Base-by-base conservation (phyloP, 2,329 filamentous ascomycete genomes). In the Magnaporthiopsis poae region DNA sequence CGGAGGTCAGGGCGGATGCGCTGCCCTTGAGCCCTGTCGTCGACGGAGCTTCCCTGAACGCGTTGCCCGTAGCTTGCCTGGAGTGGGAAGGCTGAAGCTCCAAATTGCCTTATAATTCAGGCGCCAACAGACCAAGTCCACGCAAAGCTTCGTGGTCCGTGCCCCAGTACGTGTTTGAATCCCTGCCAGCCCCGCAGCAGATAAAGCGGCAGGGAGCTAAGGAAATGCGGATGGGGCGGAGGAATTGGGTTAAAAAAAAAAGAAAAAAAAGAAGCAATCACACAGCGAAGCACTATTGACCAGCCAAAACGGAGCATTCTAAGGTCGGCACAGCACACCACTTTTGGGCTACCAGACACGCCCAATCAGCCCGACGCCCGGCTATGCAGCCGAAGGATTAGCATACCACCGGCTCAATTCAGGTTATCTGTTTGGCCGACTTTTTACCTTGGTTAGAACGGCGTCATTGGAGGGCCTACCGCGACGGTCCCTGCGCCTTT, bases 31-130 rank as follows among this genome's bases (percentile, higher is more conserved):
- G 73, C 73, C 73, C 46, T 73, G 69, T 68, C 69, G 68, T 71
- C 68, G 68, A 66, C 63, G 69, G 66, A 60, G 63, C 62, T 68
- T 65, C 66, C 64, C 69, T 69, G 69, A 73, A 76, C 74, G 74
- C 75, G 75, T 76, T 74, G 74, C 69, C 46, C 69, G 63, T 71
- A 72, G 74, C 74, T 75, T 76, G 75, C 75, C 75, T 76, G 68
- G 74, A 73, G 66, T 46, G 12, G 46, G 46, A 25, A 70, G 31
- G 27, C 39, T 18, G 39, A 3, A n/a, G 46, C 13, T n/a, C 5
- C 2, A 8, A 21, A 12, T 15, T 15, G 61, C 61, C 61, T 62
- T 18, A 21, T 12, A 35, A 11, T 62, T 36, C 29, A 62, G 61
- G 61, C 61, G 29, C 33, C 3, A 11, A 60, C 31, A 21, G 25